Evolutionary conservation across 2,329 filamentous ascomycete genomes (phyloP), one percentile per base, ranked within the genome.

Genomic region (Paecilomyces fulvus): DNA sequence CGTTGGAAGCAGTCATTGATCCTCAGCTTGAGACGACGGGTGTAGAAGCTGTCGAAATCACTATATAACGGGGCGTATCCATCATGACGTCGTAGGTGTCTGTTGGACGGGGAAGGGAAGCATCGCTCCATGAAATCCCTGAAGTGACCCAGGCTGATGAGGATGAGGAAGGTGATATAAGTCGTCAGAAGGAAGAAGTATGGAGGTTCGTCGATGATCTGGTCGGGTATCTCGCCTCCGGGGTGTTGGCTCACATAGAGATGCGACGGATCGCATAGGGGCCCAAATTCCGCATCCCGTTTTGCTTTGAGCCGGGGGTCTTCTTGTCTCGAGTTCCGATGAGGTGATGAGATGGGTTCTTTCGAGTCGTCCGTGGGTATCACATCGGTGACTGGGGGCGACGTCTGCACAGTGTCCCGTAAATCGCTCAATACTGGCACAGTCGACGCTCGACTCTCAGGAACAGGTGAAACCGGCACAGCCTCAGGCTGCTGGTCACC

Each of bases 11-110:
- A 95, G 74, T 97, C 92, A 64, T 96, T 94, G 68, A 96, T 89
- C 61, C 92, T 84, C 78, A 90, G 84, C 79, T 97, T 96, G 69
- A 96, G 73, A 55, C 92, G 82, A 52, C 92, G 83, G 54, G 91
- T 89, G 75, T 96, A 97, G 74, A 97, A 96, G 75, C 91, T 96
- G 79, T 97, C 92, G 69, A 96, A 97, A 73, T 96, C 92, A 67
- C 90, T 92, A 73, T 96, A 96, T 59, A 96, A 80, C 7, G 92
- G 90, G 2, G 92, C 92, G 69, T 95, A 96, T 59, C 92, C 92
- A 71, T 95, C 89, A 61, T 83, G 82, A 48, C 86, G 82, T 68
- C 86, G 87, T 64, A 96, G 78, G 66, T 92, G 86, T 69, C 83
- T 84, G 75, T 96, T 96, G 65, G 88, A 87, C 68, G 87, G 83